Percentiles rank a stretch among this genome's conserved stretches.
Conservation (phyloP, 345 rosid genomes). For the Sapria himalayana region DNA sequence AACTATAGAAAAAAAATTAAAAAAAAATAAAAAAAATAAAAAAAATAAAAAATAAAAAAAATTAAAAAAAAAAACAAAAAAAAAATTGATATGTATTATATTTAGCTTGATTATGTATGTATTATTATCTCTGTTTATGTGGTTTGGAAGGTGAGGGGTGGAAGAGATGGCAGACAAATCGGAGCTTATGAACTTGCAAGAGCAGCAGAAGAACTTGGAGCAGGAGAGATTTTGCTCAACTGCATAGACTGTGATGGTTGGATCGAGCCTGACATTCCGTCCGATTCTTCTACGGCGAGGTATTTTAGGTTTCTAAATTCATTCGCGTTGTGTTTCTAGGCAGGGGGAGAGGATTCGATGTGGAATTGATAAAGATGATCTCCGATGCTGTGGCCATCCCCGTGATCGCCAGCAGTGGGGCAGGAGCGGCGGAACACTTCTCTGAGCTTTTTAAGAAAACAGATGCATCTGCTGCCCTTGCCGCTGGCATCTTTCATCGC, state of each 20-base stretch:
- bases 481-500: conserved; percentile 95
- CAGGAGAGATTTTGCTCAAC: conserved; percentile 86
- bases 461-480: conserved; percentile 89
- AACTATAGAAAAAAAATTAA: too few relatives aligned
- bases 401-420: conserved; percentile 95
- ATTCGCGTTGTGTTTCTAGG: conserved; percentile 25
- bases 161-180: conserved; percentile 88
- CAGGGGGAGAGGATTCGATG: conserved; percentile 87
- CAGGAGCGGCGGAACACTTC: conserved; percentile 65
- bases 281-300: neutral
- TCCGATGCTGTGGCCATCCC: conserved; percentile 88
- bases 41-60: too few relatives aligned
- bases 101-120: too few relatives aligned
- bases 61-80: too few relatives aligned
- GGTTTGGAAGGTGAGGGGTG: conserved; percentile 57
- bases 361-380: conserved; percentile 54
- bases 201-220: conserved; percentile 86
- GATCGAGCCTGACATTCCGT: conserved; percentile 5
- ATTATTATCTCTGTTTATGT: too few relatives aligned
- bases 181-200: conserved; percentile 97
- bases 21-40: too few relatives aligned
- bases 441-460: conserved; percentile 57
- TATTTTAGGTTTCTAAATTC: neutral
- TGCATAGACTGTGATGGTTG: conserved; percentile 95
- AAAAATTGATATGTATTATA: too few relatives aligned